Base-by-base conservation (phyloP, 1,139 yeast species). In the Lodderomyces metapsilosis region DNA sequence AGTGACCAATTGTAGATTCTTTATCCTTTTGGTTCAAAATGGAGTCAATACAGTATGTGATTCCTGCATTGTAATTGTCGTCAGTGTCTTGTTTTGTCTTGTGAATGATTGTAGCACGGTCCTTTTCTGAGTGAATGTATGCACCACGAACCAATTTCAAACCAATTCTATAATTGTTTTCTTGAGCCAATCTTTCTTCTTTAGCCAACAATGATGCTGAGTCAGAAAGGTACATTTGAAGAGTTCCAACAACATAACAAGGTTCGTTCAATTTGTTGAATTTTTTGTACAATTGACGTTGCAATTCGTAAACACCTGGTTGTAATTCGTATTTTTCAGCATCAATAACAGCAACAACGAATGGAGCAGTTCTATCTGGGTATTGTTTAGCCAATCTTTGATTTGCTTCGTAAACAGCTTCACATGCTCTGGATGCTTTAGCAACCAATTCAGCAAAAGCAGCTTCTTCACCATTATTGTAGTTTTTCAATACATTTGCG, bases 111-210 rank as follows among this genome's bases (percentile, higher is more conserved):
- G 63, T 52, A 41, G 61, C 51, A 56, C 97, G 76, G 50, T 84
- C 72, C 34, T 84, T 78, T 66, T 92, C 98, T 3, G 95, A 81
- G 61, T 91, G 97, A 49, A 91, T 80, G 68, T 92, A 92, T 6
- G 98, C 98, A 49, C 98, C 98, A 62, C 98, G 81, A n/a, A 92
- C 98, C 43, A 92, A 75, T 64, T 92, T 92, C 68, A 89, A 73
- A 16, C 96, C 98, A 47, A 89, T 67, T 57, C 86, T 78, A 64
- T 89, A 91, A 45, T 74, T 71, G 47, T 76, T 74, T 45, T 75
- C 62, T 45, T 65, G 55, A 11, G 98, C 96, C 46, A 82, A 69
- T 47, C 71, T 66, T 51, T 81, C 78, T 59, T 91, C 97, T 36
- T 64, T 50, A 28, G 78, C 64, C 50, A 91, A 69, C 52, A 86